A percentile compares a stretch with the other conserved stretches of the same genome.
These are phyloP conservation scores for Lasiosphaeria hispida DNA, from an alignment of 495 filamentous ascomycete species.

Conservation along the genomic window DNA sequence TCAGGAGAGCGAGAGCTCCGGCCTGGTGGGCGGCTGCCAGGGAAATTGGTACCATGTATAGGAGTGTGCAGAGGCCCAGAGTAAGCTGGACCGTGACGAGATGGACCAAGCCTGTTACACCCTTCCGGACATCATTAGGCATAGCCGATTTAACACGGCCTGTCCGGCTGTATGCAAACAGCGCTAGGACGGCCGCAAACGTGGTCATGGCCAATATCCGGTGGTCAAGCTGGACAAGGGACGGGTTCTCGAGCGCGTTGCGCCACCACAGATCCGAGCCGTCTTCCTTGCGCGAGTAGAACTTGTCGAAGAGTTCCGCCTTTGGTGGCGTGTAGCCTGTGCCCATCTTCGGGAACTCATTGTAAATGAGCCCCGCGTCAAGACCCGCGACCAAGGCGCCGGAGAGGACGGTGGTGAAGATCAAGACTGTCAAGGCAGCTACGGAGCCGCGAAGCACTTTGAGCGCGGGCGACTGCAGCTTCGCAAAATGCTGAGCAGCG, in stretches of 20 bases:
- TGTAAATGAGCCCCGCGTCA: constrained; percentile 95
- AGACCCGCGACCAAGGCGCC: constrained; percentile 91
- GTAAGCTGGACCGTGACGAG: constrained; percentile 77
- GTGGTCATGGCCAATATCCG: constrained; percentile 87
- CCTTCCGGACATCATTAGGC: constrained; percentile 63
- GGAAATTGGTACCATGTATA: constrained; percentile 87
- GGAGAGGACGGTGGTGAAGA: constrained; percentile 88
- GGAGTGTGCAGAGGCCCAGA: constrained; percentile 83
- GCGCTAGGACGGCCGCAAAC: constrained; percentile 71
- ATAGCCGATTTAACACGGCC: constrained; percentile 61
- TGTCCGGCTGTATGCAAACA: constrained; percentile 74
- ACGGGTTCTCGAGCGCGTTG: constrained; percentile 95
- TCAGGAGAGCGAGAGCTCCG: constrained; percentile 79
- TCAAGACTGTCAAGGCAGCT: constrained; percentile 66
- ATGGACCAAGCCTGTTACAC: constrained; percentile 76
- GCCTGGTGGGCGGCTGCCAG: constrained; percentile 93
- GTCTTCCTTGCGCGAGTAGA: constrained; percentile 80
- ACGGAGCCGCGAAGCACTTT: constrained; percentile 71
- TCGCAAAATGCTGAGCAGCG: constrained; percentile 53
- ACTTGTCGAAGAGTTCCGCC: constrained; percentile 75
- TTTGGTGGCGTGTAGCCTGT: constrained; percentile 73
- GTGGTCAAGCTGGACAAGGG: constrained; percentile 90
- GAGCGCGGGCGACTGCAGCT: constrained; percentile 63
- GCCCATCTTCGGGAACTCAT: constrained; percentile 97
- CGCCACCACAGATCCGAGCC: constrained; percentile 84